phyloP scores from a whole-genome alignment of 1,284 basidiomycete species.

The Erythrobasidium hasegawianum region DNA sequence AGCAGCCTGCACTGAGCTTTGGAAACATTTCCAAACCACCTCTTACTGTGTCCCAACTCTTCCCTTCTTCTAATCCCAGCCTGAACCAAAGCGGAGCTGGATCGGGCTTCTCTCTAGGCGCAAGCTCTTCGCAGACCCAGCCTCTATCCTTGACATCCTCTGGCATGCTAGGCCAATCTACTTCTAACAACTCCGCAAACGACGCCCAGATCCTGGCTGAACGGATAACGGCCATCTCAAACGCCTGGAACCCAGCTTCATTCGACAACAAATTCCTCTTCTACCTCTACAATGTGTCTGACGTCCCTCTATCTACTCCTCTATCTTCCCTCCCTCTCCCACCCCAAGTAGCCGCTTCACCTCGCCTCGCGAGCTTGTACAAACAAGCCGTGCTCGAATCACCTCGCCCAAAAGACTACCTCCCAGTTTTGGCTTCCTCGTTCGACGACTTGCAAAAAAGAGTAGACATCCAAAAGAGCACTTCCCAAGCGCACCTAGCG shows the following conservation, averaged over 20 bases:
- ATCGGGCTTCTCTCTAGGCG: not conserved
- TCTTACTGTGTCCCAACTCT: constrained; percentile 31
- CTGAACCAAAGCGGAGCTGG: not conserved
- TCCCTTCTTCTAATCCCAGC: not conserved
- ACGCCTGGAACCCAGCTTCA: constrained; percentile 29
- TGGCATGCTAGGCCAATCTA: not conserved
- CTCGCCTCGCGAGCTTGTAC: constrained; percentile 40
- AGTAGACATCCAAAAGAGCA: constrained; percentile 27
- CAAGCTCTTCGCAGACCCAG: constrained; percentile 6
- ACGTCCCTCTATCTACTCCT: constrained; percentile 12
- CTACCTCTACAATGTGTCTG: constrained; percentile 29
- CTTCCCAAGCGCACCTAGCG: constrained; percentile 13
- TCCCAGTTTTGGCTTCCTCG: constrained; percentile 26
- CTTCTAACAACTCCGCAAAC: not conserved
- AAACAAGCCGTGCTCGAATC: constrained; percentile 68
- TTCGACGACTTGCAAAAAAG: constrained; percentile 33
- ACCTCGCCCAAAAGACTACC: constrained; percentile 78
- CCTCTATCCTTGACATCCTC: not conserved
- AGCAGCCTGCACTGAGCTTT: constrained; percentile 7
- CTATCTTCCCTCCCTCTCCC: constrained; percentile 28
- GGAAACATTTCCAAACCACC: constrained; percentile 4
- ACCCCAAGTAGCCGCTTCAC: constrained; percentile 23
- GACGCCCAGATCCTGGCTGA: constrained; percentile 12
- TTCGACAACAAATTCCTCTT: constrained; percentile 11
- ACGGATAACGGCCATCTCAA: constrained; percentile 12